Evolutionary conservation across 768 basidiomycete species (phyloP), one percentile per base, ranked within the genome.

Genomic region (Thelephora ganbajun): DNA sequence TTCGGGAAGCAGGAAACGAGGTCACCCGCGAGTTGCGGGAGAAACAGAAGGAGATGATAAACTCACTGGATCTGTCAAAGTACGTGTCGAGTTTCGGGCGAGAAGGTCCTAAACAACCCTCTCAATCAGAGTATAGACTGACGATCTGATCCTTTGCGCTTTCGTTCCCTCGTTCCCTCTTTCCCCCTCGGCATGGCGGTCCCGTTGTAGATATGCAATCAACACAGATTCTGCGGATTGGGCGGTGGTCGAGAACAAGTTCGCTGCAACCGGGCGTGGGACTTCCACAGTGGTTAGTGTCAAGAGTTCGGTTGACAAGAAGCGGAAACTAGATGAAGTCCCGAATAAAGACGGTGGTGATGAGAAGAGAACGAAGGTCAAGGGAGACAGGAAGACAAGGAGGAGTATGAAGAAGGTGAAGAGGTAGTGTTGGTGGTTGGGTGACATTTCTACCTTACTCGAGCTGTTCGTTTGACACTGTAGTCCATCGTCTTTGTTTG

Each of bases 21-120:
- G 82, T 74, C 44, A 69, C 81, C 41, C 64, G 59, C 43, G 55
- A 55, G 48, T 64, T 77, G 53, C 62, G 67, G 26, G 81, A 83
- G 65, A 76, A 83, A 62, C 92, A 97, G 64, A 71, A 83, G 19
- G 83, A 85, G 62, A 78, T 97, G 71, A 80, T 98, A 44, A 80
- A 89, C 53, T 76, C 86, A 18, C 71, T 99, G 26, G 91, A 97
- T 66, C 65, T 97, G 50, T 77, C 71, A 65, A 83, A 83, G 91
- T 97, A 59, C 74, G 88, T 72, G 42, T 44, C 37, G 33, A 33
- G 18, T 30, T 41, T 18, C 35, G 37, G 50, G 33, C 35, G 42
- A 4, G 44, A 30, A 9, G 4, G 26, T 30, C 26, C 26, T 30
- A n/a, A n/a, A n/a, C n/a, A n/a, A n/a, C n/a, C n/a, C n/a, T n/a